Evolutionary conservation across 2,329 filamentous ascomycete species (phyloP), one percentile per base, ranked within the genome.

Genomic region (Colletotrichum eleusines): DNA sequence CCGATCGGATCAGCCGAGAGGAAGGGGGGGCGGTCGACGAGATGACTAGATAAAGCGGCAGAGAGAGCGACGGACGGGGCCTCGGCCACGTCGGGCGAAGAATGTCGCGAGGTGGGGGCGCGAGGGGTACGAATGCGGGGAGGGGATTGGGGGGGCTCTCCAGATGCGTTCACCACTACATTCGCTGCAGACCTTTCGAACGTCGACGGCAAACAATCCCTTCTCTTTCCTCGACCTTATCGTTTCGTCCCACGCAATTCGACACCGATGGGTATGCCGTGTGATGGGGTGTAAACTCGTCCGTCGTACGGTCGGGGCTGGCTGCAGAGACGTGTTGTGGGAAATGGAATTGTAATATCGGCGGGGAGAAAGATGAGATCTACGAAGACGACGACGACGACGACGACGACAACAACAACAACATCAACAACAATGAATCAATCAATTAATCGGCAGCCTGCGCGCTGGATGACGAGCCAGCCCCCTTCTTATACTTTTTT

Each of bases 101-200:
- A 69, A 59, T 68, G 58, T 63, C 69, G 64, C 69, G 69, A 71
- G 69, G 69, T 51, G 64, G 69, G 64, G 64, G 69, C 58, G 64
- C 64, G 68, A 68, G 64, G 64, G 63, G 63, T 68, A 59, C 44
- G 66, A 11, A 48, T 71, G 69, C 64, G 69, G 64, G 64, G 66
- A 9, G 7, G 42, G 14, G 12, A 65, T 63, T 69, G 33, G 58
- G 64, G 68, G 58, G 31, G 26, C 44, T 35, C 23, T 58, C 54
- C 54, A 57, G 54, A 31, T 40, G 20, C 46, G 16, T 5, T 42
- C 63, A 50, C 55, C 23, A 35, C 23, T n/a, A 50, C 26, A 40
- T 18, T 7, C 48, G 42, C n/a, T 28, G 31, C 26, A 31, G 35
- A 12, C 59, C 7, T 40, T 38, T 38, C 20, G 23, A 42, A 16